A percentile compares a stretch with the other conserved stretches of the same genome.
These are phyloP conservation scores for Brachypodium distachyon DNA, from an alignment of 202 grass and related monocot genomes.

Conservation along the genomic window DNA sequence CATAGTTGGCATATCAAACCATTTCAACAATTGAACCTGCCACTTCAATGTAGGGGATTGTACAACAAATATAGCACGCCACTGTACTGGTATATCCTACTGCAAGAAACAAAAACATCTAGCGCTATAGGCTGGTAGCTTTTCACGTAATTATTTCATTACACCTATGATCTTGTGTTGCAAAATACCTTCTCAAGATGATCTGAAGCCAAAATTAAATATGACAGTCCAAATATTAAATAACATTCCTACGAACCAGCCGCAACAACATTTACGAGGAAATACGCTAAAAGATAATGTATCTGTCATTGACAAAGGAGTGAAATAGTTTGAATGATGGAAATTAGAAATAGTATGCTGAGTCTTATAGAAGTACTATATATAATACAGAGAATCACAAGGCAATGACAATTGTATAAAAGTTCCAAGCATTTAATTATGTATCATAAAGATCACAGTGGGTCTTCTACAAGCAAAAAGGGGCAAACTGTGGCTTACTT, in stretches of 20 bases:
- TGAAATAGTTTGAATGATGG: background rate
- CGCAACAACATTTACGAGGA: background rate
- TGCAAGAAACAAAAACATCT: background rate
- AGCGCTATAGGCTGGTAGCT: background rate
- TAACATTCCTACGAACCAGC: background rate
- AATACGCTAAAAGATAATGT: background rate
- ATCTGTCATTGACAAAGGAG: background rate
- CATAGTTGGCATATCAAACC: background rate
- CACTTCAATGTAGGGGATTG: background rate
- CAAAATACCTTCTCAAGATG: background rate
- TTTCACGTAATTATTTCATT: constrained; percentile 3
- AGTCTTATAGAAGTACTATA: background rate
- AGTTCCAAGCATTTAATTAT: background rate
- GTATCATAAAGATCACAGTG: background rate
- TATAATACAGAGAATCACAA: background rate
- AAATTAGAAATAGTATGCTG: background rate
- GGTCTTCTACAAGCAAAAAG: background rate
- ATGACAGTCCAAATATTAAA: background rate
- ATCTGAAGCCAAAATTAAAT: background rate
- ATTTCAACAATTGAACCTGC: background rate
- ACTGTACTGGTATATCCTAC: background rate
- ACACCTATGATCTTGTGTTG: background rate
- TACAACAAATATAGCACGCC: background rate
- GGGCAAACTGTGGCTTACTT: constrained; percentile 55
- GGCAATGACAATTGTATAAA: background rate